Evolutionary conservation across 306 rosid species (phyloP).

Genomic region (Neltuma alba): DNA sequence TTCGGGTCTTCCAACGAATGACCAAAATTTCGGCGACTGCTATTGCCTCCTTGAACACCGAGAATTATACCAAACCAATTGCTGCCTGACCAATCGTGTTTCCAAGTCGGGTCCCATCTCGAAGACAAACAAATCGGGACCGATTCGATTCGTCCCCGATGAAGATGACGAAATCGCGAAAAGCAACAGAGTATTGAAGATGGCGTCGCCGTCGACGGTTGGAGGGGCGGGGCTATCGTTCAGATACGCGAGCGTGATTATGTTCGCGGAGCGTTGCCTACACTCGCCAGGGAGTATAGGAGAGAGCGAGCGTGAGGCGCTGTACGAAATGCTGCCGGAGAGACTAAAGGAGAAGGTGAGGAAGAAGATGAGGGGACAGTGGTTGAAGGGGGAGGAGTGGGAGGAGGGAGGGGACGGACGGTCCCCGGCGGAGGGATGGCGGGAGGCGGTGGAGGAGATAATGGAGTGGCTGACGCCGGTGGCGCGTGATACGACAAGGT

Average conservation of each 20-base stretch:
- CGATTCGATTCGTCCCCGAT: background rate
- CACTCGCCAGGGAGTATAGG: slow-evolving; percentile 46
- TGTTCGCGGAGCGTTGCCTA: slow-evolving; percentile 55
- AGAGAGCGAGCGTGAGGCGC: slow-evolving; percentile 41
- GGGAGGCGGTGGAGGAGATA: slow-evolving; percentile 51
- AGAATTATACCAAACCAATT: slow-evolving; percentile 30
- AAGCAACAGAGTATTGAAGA: slow-evolving; percentile 34
- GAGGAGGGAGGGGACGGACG: slow-evolving; percentile 6
- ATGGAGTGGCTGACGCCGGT: slow-evolving; percentile 64
- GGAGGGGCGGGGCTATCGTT: slow-evolving; percentile 67
- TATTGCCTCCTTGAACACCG: slow-evolving; percentile 39
- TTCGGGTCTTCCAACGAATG: slow-evolving; percentile 14
- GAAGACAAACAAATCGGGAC: background rate
- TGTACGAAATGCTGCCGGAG: slow-evolving; percentile 72
- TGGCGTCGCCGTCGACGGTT: slow-evolving; percentile 51
- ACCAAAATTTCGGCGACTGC: slow-evolving; percentile 15
- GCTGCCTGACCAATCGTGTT: background rate
- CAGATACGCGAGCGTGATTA: slow-evolving; percentile 64
- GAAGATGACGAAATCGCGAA: background rate
- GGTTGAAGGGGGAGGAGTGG: slow-evolving; percentile 35
- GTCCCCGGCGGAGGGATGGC: slow-evolving; percentile 45
- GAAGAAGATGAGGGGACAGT: slow-evolving; percentile 38
- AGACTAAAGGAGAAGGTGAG: slow-evolving; percentile 43
- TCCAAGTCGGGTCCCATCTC: slow-evolving; percentile 31
- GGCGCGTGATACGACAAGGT: slow-evolving; percentile 64